A percentile compares a stretch with the other conserved stretches of the same genome.
These are phyloP conservation scores for Globisporangium solare DNA, from an alignment of 352 stramenopile genomes.

Conservation along the genomic window DNA sequence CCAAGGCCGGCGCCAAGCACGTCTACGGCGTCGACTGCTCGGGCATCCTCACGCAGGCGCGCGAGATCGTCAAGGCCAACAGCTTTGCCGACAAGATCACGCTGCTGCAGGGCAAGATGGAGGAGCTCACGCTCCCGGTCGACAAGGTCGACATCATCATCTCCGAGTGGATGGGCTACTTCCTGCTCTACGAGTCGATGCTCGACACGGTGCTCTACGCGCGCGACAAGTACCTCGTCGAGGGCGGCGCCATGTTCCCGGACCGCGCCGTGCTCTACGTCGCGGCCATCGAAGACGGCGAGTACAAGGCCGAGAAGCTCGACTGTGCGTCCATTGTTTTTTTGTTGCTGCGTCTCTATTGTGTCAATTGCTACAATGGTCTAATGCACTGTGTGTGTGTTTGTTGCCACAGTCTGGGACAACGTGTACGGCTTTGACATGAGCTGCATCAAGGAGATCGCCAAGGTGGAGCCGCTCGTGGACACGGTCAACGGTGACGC, in stretches of 20 bases:
- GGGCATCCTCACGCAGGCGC: constrained; percentile 89
- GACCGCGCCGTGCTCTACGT: constrained; percentile 90
- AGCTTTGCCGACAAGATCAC: constrained; percentile 88
- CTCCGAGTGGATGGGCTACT: constrained; percentile 99
- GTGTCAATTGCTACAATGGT: background rate
- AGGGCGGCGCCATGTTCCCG: constrained; percentile 93
- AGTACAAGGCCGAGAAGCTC: constrained; percentile 93
- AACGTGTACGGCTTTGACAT: constrained; percentile 99
- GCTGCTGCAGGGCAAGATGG: constrained; percentile 94
- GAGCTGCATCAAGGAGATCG: constrained; percentile 94
- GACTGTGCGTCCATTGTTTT: constrained; percentile 51
- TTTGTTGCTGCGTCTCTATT: background rate
- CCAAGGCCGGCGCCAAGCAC: constrained; percentile 83
- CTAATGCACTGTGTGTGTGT: constrained; percentile 2
- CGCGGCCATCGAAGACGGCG: constrained; percentile 94
- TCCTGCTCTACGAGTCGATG: constrained; percentile 97
- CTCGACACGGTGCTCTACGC: constrained; percentile 96
- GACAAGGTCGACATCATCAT: constrained; percentile 97
- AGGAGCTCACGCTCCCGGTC: constrained; percentile 92
- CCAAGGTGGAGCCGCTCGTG: constrained; percentile 95
- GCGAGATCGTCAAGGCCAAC: constrained; percentile 94
- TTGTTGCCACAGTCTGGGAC: constrained; percentile 80
- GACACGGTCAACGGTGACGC: constrained; percentile 96
- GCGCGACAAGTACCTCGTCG: constrained; percentile 94
- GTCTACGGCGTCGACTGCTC: constrained; percentile 97